Base-by-base conservation (phyloP, 768 basidiomycete species). In the Cyathus striatus region DNA sequence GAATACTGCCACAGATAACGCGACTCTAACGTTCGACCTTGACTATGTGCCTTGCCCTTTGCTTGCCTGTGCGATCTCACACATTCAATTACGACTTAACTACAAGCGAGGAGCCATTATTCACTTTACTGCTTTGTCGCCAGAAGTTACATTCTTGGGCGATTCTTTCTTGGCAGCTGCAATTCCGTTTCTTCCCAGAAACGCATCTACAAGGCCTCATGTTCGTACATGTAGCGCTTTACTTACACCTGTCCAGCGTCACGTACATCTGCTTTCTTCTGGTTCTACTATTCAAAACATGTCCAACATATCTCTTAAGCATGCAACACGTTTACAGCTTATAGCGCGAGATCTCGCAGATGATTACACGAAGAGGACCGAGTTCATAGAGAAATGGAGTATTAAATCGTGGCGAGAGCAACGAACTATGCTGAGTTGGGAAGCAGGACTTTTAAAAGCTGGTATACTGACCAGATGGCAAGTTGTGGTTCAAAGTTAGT, bases 381-480 rank as follows among this genome's bases (percentile, higher is more conserved):
- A 39, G 16, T 53, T 62, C 41, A 64, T 74, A 33, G 39, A 55
- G 5, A 52, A 54, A 34, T 54, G 55, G 35, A 67, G 67, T 5
- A 24, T 63, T 12, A 46, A 49, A 17, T 64, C 52, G 25, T 77
- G 73, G 76, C 64, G 76, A 41, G 68, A 72, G 49, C 62, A 72
- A 41, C 59, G 69, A 45, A 60, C 79, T n/a, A 52, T 71, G 47
- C 42, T 73, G 23, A 61, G 61, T 22, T 78, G 81, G 63, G 78
- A 83, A 52, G 74, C 71, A 17, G 75, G 65, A 0, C 61, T 82
- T 26, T 55, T 81, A 13, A 56, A 61, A 32, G 65, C 62, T 3
- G 69, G 71, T 13, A 54, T 64, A 48, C 50, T 82, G 40, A 59
- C 57, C 49, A 64, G 75, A 42, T 83, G 79, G 81, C 58, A 64